Conservation (phyloP, 2,329 filamentous ascomycete genomes). For the Alternaria sp. region DNA sequence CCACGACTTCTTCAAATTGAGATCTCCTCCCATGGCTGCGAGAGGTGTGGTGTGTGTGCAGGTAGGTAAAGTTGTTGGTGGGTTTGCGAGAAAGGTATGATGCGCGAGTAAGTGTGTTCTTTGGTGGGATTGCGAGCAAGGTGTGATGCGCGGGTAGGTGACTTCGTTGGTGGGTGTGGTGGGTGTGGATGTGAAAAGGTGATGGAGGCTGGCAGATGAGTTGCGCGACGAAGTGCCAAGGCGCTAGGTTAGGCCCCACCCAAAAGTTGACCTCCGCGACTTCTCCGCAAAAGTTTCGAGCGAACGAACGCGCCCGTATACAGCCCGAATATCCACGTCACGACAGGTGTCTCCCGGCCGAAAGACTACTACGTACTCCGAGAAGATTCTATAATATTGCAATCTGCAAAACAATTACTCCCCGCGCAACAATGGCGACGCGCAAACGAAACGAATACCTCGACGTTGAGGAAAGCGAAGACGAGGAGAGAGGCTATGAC, state of each 20-base stretch:
- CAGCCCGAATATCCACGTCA: neutral
- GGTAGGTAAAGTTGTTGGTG: neutral
- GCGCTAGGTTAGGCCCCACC: slow-evolving; percentile 18
- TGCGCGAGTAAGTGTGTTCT: neutral
- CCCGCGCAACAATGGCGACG: slow-evolving; percentile 61
- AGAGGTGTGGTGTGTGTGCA: neutral
- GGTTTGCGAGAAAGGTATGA: neutral
- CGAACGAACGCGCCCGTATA: slow-evolving; percentile 3
- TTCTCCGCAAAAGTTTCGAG: slow-evolving; percentile 36
- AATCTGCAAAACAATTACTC: neutral
- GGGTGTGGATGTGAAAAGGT: neutral
- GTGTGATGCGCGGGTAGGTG: neutral
- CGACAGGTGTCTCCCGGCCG: neutral
- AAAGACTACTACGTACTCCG: neutral
- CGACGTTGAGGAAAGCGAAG: slow-evolving; percentile 55
- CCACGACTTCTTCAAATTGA: slow-evolving; percentile 90
- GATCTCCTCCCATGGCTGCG: slow-evolving; percentile 84
- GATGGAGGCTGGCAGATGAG: slow-evolving; percentile 9
- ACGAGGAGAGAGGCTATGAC: slow-evolving; percentile 62
- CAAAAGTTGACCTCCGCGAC: slow-evolving; percentile 32
- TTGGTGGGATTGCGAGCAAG: neutral
- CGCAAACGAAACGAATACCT: slow-evolving; percentile 78
- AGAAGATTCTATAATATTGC: neutral
- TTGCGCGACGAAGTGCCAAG: slow-evolving; percentile 16
- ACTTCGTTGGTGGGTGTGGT: neutral